Conservation (phyloP, 83 land plant genomes). For the Thuja plicata region DNA sequence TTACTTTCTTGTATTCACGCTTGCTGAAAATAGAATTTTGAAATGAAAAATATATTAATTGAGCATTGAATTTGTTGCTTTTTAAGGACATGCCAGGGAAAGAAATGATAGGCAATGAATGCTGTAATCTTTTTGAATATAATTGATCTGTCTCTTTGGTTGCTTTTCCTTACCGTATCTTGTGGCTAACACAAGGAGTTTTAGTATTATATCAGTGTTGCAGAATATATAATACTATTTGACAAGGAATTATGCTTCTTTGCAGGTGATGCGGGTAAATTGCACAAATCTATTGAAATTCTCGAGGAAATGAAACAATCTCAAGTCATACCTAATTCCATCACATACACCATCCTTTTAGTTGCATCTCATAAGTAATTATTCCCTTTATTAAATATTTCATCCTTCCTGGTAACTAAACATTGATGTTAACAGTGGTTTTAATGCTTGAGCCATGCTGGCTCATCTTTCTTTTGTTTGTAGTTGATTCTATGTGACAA, state of each 20-base stretch:
- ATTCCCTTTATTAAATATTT: background rate
- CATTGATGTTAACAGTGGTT: background rate
- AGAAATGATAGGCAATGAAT: background rate
- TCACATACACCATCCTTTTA: constrained; percentile 56
- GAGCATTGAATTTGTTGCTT: background rate
- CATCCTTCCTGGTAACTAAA: background rate
- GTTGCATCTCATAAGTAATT: constrained; percentile 60
- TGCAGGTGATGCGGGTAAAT: constrained; percentile 60
- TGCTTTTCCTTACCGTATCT: background rate
- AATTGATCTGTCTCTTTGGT: background rate
- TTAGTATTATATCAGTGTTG: background rate
- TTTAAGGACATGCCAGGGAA: background rate
- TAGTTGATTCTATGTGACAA: background rate
- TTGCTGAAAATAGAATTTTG: background rate
- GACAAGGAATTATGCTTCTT: background rate
- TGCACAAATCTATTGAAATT: constrained; percentile 46
- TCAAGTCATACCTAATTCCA: constrained; percentile 45
- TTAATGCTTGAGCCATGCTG: background rate
- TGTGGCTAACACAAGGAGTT: background rate
- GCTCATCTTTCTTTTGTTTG: background rate
- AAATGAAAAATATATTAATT: background rate
- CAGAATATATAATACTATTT: background rate
- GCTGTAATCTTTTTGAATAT: background rate
- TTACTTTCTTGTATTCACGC: background rate
- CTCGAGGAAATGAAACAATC: constrained; percentile 49